These are phyloP conservation scores for Coleophoma crateriformis DNA, from an alignment of 2,329 filamentous ascomycete species.

Conservation along the genomic window DNA sequence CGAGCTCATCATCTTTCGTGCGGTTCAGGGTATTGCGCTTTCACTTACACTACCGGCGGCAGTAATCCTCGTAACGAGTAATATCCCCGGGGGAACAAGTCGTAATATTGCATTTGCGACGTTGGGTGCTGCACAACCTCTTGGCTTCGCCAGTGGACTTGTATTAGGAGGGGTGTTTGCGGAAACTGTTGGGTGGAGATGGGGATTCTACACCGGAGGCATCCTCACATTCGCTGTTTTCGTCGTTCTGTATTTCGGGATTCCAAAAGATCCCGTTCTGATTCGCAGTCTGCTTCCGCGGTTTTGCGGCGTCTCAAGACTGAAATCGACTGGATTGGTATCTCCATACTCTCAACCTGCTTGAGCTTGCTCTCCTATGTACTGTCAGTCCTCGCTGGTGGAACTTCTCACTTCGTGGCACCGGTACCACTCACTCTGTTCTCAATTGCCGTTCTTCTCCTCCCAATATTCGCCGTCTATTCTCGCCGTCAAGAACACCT, in stretches of 20 bases:
- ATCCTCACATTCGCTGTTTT: slow-evolving; percentile 25
- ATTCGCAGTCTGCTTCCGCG: slow-evolving; percentile 5
- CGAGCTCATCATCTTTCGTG: slow-evolving; percentile 41
- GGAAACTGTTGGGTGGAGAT: slow-evolving; percentile 43
- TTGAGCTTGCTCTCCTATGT: slow-evolving; percentile 46
- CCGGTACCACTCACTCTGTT: slow-evolving; percentile 23
- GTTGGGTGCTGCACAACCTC: slow-evolving; percentile 42
- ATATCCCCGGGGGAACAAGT: slow-evolving; percentile 37
- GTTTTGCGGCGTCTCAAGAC: slow-evolving; percentile 6
- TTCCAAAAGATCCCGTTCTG: slow-evolving; percentile 7
- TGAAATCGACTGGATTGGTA: slow-evolving; percentile 50
- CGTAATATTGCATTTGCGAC: slow-evolving; percentile 46
- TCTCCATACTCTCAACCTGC: slow-evolving; percentile 36
- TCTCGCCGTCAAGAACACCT: slow-evolving; percentile 19
- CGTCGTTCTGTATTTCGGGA: slow-evolving; percentile 10
- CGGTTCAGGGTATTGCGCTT: slow-evolving; percentile 37
- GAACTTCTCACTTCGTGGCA: slow-evolving; percentile 7
- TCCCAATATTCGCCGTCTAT: slow-evolving; percentile 23
- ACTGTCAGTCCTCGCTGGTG: slow-evolving; percentile 12
- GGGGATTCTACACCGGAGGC: slow-evolving; percentile 42
- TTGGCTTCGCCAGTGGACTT: slow-evolving; percentile 46
- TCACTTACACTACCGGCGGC: slow-evolving; percentile 42
- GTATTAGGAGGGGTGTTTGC: slow-evolving; percentile 43
- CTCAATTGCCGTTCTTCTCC: slow-evolving; percentile 19
- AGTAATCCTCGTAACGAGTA: slow-evolving; percentile 41